Base-by-base conservation (phyloP, 129 eudicot genomes). In the Glebionis coronaria region DNA sequence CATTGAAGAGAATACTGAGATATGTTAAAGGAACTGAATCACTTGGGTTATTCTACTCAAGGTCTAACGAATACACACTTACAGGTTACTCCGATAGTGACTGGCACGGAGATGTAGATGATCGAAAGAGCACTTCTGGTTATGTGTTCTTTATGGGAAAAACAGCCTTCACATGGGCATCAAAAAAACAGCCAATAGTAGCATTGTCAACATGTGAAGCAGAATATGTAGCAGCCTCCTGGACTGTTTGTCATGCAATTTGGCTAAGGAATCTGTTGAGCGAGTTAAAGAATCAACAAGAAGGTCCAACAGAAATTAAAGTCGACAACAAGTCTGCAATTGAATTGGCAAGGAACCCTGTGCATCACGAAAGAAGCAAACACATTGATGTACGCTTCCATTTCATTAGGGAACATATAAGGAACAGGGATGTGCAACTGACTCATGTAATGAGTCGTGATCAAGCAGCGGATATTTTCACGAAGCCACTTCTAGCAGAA, bases 191-290 rank as follows among this genome's bases (percentile, higher is more conserved):
- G 5, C 38, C 38, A 29, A 4, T 29, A 4, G 38, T 29, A 5
- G 31, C 31, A 28, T 28, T 28, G 4, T 3, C 31, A 28, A 28
- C 31, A 0, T 28, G 31, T 28, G 38, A 67, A 16, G 72, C 50
- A 12, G 61, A 67, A 21, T 67, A 67, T 50, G 72, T 67, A 13
- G 72, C 61, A 23, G 61, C 72, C 4, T 27, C 49, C 1, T 50
- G 50, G 28, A 23, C 16, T 12, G 65, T 56, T 8, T 54, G 65
- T 42, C 65, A 69, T 14, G 44, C 65, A 3, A 50, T 67, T 18
- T 67, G 62, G 61, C 62, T 29, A 29, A 5, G 5, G 38, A 29
- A 29, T 29, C 38, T 29, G 7, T 29, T 29, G 6, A 6, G 0
- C 4, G 38, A 29, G 5, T 4, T 29, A 29, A 4, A 29, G 38